A percentile compares a stretch with the other conserved stretches of the same genome.
These are phyloP conservation scores for Pinus albicaulis DNA, from an alignment of 75 land plant genomes.

Conservation along the genomic window DNA sequence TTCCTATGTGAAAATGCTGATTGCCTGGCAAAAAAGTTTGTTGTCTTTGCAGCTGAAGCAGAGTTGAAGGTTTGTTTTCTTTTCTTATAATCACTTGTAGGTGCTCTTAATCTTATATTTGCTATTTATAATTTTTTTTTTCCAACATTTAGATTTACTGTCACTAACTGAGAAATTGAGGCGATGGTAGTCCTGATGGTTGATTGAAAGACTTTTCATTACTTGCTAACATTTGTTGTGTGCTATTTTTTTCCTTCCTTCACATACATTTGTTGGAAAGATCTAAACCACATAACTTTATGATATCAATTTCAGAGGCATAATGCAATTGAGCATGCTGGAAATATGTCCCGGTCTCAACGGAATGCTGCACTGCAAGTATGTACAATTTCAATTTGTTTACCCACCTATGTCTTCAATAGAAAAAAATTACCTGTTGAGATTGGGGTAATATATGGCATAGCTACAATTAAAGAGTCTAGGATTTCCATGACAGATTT, in stretches of 20 bases:
- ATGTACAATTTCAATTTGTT: not conserved
- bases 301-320: conserved; percentile 59
- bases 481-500: no score
- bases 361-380: conserved; percentile 96
- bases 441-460: no score
- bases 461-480: no score
- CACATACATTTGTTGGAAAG: not conserved
- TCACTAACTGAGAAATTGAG: no score
- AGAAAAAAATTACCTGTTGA: no score
- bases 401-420: not conserved
- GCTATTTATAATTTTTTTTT: no score
- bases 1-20: conserved; percentile 87
- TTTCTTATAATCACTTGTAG: not conserved
- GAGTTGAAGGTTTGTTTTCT: conserved; percentile 76
- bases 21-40: conserved; percentile 91
- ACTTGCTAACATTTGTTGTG: no score
- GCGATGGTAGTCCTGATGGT: no score
- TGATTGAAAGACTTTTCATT: no score
- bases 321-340: conserved; percentile 92
- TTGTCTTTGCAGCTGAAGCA: conserved; percentile 81
- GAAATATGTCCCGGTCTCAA: conserved; percentile 87
- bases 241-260: no score
- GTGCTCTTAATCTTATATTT: not conserved
- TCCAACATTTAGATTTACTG: no score
- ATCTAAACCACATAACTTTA: not conserved